Evolutionary conservation across 768 basidiomycete species (phyloP).

Genomic region (Pleurotus platypus): DNA sequence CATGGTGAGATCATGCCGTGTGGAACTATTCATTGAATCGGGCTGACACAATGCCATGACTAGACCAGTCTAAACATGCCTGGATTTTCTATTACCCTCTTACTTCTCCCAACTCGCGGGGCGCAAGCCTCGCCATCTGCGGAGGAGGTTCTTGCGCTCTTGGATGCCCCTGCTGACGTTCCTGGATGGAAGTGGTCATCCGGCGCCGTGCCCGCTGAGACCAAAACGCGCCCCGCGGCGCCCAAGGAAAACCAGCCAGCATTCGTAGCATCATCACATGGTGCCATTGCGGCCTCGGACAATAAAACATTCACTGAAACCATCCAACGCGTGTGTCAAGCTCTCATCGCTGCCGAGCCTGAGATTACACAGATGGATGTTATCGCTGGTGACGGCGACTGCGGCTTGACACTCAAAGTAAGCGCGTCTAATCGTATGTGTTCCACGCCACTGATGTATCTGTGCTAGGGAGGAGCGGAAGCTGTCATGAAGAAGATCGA

Average conservation of each 20-base stretch:
- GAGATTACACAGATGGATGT: constrained; percentile 91
- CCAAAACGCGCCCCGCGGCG: constrained; percentile 15
- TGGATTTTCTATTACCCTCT: constrained; percentile 81
- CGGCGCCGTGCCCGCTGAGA: constrained; percentile 29
- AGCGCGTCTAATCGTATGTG: background rate
- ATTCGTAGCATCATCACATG: background rate
- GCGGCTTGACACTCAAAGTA: constrained; percentile 51
- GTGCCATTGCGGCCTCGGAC: constrained; percentile 30
- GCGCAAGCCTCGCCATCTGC: constrained; percentile 25
- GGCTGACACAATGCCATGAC: background rate
- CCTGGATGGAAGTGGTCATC: constrained; percentile 89
- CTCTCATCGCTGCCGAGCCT: constrained; percentile 73
- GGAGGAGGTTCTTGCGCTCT: constrained; percentile 51
- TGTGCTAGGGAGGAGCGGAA: constrained; percentile 61
- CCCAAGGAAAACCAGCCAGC: constrained; percentile 6
- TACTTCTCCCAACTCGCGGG: constrained; percentile 62
- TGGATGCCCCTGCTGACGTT: constrained; percentile 63
- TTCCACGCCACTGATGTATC: background rate
- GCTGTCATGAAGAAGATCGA: constrained; percentile 59
- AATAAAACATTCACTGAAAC: constrained; percentile 47
- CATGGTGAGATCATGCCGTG: constrained; percentile 53
- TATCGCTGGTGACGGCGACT: constrained; percentile 86
- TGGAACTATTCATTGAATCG: background rate
- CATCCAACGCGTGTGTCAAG: constrained; percentile 57
- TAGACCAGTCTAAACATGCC: constrained; percentile 92